Evolutionary conservation across 2,329 filamentous ascomycete species (phyloP).

Genomic region (Tolypocladium endophyticum): DNA sequence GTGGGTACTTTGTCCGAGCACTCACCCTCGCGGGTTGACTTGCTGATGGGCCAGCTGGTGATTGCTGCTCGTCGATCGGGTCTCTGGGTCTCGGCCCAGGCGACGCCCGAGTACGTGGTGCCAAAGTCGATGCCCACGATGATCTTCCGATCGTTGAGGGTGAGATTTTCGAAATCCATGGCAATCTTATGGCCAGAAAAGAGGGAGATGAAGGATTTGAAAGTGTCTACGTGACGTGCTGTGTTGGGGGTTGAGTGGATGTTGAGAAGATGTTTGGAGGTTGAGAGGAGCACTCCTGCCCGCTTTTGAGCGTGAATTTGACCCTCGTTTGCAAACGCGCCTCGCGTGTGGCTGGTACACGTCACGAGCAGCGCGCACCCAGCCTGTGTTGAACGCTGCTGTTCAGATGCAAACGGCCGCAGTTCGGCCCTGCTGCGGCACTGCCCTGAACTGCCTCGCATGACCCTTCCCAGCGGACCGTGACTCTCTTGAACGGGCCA

Average conservation of each 20-base stretch:
- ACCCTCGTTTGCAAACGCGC: no score
- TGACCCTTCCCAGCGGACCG: background rate
- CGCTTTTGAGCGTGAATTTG: no score
- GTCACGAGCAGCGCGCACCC: no score
- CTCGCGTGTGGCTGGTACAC: no score
- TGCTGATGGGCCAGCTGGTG: constrained; percentile 31
- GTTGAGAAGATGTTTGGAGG: no score
- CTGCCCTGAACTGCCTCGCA: background rate
- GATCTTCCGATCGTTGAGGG: constrained; percentile 23
- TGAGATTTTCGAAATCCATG: background rate
- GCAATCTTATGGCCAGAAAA: background rate
- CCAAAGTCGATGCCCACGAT: constrained; percentile 43
- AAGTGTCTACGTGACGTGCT: background rate
- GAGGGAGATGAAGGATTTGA: no score
- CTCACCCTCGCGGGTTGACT: constrained; percentile 21
- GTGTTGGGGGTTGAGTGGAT: no score
- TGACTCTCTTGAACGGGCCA: background rate
- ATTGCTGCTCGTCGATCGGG: constrained; percentile 25
- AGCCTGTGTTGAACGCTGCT: no score
- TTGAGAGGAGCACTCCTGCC: no score
- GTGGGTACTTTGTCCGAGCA: constrained; percentile 36
- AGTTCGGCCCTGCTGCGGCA: no score
- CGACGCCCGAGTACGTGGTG: constrained; percentile 41
- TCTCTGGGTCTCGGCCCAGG: constrained; percentile 32
- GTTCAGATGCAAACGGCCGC: no score